Base-by-base conservation (phyloP, 2,329 filamentous ascomycete genomes). In the Teratosphaeria destructans region DNA sequence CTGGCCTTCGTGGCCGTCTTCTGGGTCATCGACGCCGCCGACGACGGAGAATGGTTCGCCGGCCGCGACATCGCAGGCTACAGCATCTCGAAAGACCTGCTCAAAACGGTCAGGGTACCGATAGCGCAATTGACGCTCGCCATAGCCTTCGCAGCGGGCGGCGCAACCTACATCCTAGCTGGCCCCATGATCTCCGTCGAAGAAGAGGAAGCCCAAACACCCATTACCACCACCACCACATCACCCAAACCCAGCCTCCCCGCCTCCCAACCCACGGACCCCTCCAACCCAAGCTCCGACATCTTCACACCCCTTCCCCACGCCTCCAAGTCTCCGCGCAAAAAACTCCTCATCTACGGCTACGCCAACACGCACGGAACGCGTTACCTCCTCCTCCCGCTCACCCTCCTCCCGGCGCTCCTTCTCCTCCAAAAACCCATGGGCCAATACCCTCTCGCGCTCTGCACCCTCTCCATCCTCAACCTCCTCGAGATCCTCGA, bases 341-440 rank as follows among this genome's bases (percentile, higher is more conserved):
- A 66, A 43, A 73, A 71, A 59, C 64, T 73, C 49, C 84, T 96
- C 61, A 89, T 88, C 35, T 82, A 95, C 19, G 94, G 94, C 53
- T 97, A 95, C 74, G 89, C 87, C 64, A 99, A 99, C 70, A 85
- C 90, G n/a, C 87, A 96, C 69, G 94, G 94, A 60, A 88, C 90
- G 0, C 87, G 93, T 32, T 97, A 95, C 75, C 86, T 96, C 65
- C 79, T 97, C 37, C 81, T 97, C 6, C 82, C 91, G 2, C 79
- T 90, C 65, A 90, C 92, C 70, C 85, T 95, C 73, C 81, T 90
- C 29, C 81, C 89, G 8, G 88, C 85, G 0, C 84, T 91, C 60
- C 83, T 90, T 58, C 81, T 96, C 7, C 81, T 97, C 29, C 88
- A 93, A 63, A 97, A 97, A 73, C 94, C 94, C 16, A 95, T 99